Evolutionary conservation across 345 rosid genomes (phyloP), one percentile per base, ranked within the genome.

Genomic region (Ricinus communis): DNA sequence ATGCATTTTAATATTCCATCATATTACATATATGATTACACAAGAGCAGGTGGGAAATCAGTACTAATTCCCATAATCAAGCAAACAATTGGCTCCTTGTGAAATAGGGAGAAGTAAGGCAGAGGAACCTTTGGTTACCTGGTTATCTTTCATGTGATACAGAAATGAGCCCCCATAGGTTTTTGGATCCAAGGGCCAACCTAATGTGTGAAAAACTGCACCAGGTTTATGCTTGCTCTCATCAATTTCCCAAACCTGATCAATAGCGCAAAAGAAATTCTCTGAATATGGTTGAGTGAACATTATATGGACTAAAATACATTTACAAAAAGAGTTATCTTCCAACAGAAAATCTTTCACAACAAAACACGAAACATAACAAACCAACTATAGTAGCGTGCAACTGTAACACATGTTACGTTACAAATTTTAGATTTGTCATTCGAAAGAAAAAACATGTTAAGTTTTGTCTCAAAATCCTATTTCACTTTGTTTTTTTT

Each of bases 91-190:
- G 40, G 57, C 36, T 43, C 40, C 65, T 27, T n/a, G 51, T 57
- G 19, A 72, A 21, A 33, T 50, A 33, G 45, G 59, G 27, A 43
- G 38, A 11, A 31, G 40, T 25, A 6, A 57, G 38, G 31, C 28
- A 14, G 24, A 25, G 40, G 36, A 63, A 64, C 5, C 68, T 64
- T 16, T 45, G 9, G 8, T 69, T 76, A 87, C 97, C 96, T 86
- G 93, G 66, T 86, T 86, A 73, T 94, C 87, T 13, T 85, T 83
- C 98, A 94, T 94, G 88, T 94, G 97, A 82, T 94, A 91, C 76
- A 94, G 78, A 87, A 94, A 94, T 57, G 98, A 90, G 66, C 98
- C 98, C 38, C 98, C 97, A 31, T 94, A 94, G 66, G 96, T 94
- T 81, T 87, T 88, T 49, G 71, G 73, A 81, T 91, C 92, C 80